Conservation (phyloP, 441 rosid species). For the Gossypium lobatum region DNA sequence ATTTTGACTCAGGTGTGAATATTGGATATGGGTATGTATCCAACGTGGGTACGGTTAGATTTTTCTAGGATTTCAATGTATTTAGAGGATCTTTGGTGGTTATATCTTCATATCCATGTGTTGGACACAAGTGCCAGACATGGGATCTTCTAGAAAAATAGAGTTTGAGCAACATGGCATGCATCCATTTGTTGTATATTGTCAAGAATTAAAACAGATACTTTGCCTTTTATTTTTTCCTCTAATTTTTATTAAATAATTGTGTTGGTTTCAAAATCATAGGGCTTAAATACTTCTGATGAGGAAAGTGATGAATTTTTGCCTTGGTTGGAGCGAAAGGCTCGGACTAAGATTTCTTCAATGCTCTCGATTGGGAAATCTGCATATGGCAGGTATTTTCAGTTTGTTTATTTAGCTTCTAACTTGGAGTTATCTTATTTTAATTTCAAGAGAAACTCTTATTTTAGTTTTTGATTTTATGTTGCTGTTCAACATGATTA, state of each 20-base stretch:
- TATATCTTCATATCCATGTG: background rate
- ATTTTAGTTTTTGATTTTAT: background rate
- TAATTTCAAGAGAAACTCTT: background rate
- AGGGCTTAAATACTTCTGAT: slow-evolving; percentile 29
- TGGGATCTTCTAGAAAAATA: background rate
- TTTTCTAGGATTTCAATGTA: background rate
- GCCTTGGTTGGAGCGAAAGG: slow-evolving; percentile 69
- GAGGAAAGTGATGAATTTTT: slow-evolving; percentile 47
- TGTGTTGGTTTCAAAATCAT: background rate
- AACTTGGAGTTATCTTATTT: background rate
- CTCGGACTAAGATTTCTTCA: slow-evolving; percentile 50
- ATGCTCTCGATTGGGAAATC: slow-evolving; percentile 65
- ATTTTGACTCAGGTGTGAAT: background rate
- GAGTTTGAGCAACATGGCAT: background rate
- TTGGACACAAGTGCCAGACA: background rate
- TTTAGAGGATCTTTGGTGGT: background rate
- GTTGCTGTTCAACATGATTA: background rate
- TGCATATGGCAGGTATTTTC: slow-evolving; percentile 46
- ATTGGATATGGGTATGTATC: background rate
- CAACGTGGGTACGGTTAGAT: background rate
- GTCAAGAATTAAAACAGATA: background rate
- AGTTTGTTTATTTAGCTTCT: background rate
- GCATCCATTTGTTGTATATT: background rate
- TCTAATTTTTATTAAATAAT: background rate
- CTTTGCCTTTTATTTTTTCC: background rate